phyloP scores from a whole-genome alignment of 768 basidiomycete species.

The Brasilioporus rufonigricans region DNA sequence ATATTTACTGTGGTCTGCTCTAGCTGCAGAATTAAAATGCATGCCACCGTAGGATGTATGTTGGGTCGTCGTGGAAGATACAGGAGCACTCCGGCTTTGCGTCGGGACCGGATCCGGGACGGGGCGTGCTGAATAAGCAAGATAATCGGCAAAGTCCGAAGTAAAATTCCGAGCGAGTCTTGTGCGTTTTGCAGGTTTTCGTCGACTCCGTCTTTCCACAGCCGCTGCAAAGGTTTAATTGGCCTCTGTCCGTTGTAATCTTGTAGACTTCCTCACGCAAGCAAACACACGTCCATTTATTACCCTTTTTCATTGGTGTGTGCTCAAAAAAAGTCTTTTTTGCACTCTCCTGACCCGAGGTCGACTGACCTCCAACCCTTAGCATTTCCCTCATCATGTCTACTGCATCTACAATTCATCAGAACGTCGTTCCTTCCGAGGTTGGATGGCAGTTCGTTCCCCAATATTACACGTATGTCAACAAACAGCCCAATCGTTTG shows the following conservation, averaged over 20 bases:
- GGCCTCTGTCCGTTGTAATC: slow-evolving; percentile 34
- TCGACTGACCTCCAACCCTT: background rate
- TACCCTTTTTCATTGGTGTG: slow-evolving; percentile 31
- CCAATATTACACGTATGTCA: slow-evolving; percentile 99
- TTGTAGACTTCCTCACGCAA: slow-evolving; percentile 38
- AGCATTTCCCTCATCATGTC: slow-evolving; percentile 40
- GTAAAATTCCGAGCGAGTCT: slow-evolving; percentile 24
- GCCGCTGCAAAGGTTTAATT: slow-evolving; percentile 27
- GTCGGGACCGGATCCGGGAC: background rate
- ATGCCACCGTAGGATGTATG: too few relatives aligned
- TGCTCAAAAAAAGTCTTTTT: background rate
- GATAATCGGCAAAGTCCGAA: slow-evolving; percentile 27
- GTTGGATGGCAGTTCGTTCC: slow-evolving; percentile 99
- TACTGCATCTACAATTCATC: slow-evolving; percentile 45
- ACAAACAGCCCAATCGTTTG: slow-evolving; percentile 94
- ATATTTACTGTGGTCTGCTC: too few relatives aligned
- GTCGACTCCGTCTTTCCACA: slow-evolving; percentile 26
- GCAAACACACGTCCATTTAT: slow-evolving; percentile 33
- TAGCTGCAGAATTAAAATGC: too few relatives aligned
- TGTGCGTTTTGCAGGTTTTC: slow-evolving; percentile 17
- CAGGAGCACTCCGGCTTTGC: too few relatives aligned
- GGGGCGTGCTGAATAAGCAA: slow-evolving; percentile 29
- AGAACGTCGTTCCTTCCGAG: slow-evolving; percentile 82
- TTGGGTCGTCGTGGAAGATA: too few relatives aligned
- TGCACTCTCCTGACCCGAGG: slow-evolving; percentile 1